phyloP scores from a whole-genome alignment of 2,329 filamentous ascomycete species.

The Trichophaea hybrida region DNA sequence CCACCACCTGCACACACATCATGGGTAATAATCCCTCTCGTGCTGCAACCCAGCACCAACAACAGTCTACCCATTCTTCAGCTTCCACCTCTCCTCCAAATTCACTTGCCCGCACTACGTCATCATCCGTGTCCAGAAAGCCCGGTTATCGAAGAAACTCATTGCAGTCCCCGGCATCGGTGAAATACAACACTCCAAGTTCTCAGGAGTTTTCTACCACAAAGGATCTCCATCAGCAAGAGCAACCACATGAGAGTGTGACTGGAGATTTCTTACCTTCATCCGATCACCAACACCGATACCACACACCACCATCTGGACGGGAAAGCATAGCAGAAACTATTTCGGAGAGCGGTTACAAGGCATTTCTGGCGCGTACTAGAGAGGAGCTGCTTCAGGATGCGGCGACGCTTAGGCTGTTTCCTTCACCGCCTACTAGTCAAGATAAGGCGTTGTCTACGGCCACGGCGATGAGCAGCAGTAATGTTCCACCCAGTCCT shows the following conservation, averaged over 20 bases:
- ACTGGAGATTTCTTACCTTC: slow-evolving; percentile 2
- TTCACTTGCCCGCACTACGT: slow-evolving; percentile 10
- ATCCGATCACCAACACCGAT: slow-evolving; percentile 6
- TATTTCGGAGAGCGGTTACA: slow-evolving; percentile 8
- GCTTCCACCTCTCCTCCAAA: slow-evolving; percentile 11
- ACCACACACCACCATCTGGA: slow-evolving; percentile 9
- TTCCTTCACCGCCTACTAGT: slow-evolving; percentile 5
- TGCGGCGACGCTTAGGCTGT: slow-evolving; percentile 11
- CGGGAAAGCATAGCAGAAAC: slow-evolving; percentile 20
- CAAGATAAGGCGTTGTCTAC: no score
- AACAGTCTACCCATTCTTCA: slow-evolving; percentile 16
- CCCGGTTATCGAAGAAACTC: slow-evolving; percentile 17
- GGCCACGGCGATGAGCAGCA: not conserved
- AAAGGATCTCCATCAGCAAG: slow-evolving; percentile 6
- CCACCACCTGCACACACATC: not conserved
- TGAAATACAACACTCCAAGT: slow-evolving; percentile 4
- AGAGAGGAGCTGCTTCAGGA: slow-evolving; percentile 13
- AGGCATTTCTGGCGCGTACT: not conserved
- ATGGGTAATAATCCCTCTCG: slow-evolving; percentile 26
- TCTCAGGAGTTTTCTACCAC: not conserved
- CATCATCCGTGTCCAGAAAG: slow-evolving; percentile 10
- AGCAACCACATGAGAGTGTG: not conserved
- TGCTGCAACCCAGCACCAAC: slow-evolving; percentile 1
- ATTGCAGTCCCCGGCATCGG: slow-evolving; percentile 15
- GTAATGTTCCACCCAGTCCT: slow-evolving; percentile 5